Conservation (phyloP, 352 stramenopile genomes). For the Pythium aristosporum region DNA sequence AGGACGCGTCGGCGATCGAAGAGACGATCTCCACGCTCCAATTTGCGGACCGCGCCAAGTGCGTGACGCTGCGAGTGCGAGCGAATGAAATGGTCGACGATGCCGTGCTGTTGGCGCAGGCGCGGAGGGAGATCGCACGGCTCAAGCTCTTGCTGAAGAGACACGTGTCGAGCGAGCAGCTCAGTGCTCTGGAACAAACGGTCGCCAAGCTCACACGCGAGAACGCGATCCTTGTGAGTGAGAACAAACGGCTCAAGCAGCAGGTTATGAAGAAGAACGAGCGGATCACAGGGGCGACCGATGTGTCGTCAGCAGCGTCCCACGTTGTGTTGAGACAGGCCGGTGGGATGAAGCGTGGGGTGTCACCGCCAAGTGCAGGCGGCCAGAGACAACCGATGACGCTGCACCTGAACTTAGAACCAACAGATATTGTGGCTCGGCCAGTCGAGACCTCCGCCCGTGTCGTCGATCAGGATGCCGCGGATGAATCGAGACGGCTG, state of each 20-base stretch:
- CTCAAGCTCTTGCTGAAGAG: conserved; percentile 64
- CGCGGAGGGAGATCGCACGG: conserved; percentile 65
- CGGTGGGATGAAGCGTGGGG: neutral
- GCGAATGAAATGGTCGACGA: conserved; percentile 85
- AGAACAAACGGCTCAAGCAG: conserved; percentile 56
- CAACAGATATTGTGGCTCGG: neutral
- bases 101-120: conserved; percentile 68
- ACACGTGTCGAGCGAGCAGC: conserved; percentile 31
- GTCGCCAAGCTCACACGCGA: conserved; percentile 24
- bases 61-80: conserved; percentile 68
- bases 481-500: neutral
- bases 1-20: conserved; percentile 69
- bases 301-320: too few relatives aligned
- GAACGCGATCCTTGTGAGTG: conserved; percentile 41
- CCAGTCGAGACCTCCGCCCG: neutral
- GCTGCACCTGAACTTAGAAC: neutral
- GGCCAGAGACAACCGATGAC: neutral
- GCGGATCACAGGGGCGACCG: neutral
- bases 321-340: neutral
- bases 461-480: neutral
- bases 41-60: conserved; percentile 86
- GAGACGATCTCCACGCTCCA: conserved; percentile 91
- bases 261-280: conserved; percentile 12
- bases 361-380: neutral
- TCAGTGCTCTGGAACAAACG: conserved; percentile 47